Evolutionary conservation across 2,329 filamentous ascomycete species (phyloP).

Genomic region (Dactylonectria estremocensis): DNA sequence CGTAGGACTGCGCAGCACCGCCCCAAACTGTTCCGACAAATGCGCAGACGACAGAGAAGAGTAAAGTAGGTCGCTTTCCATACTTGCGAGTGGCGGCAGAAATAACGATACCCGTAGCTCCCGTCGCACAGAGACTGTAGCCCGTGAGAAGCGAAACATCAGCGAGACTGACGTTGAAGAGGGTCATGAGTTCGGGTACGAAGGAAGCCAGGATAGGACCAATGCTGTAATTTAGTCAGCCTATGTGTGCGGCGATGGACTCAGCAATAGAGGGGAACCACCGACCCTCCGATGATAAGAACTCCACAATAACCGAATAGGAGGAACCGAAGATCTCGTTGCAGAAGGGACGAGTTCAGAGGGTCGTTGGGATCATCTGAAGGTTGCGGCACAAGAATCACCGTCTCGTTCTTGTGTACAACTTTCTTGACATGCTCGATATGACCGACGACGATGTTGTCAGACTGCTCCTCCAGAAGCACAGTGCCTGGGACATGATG

Average conservation of each 20-base stretch:
- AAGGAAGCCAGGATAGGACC: constrained; percentile 6
- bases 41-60: constrained; percentile 16
- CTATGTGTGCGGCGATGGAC: not conserved
- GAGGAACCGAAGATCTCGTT: constrained; percentile 7
- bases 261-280: not conserved
- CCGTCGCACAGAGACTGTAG: constrained; percentile 1
- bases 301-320: not conserved
- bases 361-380: constrained; percentile 16
- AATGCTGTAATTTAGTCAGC: not conserved
- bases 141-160: constrained; percentile 8
- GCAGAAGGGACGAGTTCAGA: not conserved
- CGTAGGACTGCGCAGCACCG: not conserved
- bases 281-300: constrained; percentile 2
- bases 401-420: not conserved
- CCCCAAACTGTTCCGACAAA: not conserved
- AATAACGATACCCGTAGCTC: not conserved
- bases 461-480: constrained; percentile 1
- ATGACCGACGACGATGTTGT: not conserved
- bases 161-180: not conserved
- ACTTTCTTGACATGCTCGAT: not conserved
- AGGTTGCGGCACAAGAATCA: constrained; percentile 16
- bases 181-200: not conserved
- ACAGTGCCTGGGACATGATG: constrained; percentile 15
- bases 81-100: constrained; percentile 10
- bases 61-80: constrained; percentile 3